These are phyloP conservation scores for Alternaria solani DNA, from an alignment of 2,329 filamentous ascomycete species.

Conservation along the genomic window DNA sequence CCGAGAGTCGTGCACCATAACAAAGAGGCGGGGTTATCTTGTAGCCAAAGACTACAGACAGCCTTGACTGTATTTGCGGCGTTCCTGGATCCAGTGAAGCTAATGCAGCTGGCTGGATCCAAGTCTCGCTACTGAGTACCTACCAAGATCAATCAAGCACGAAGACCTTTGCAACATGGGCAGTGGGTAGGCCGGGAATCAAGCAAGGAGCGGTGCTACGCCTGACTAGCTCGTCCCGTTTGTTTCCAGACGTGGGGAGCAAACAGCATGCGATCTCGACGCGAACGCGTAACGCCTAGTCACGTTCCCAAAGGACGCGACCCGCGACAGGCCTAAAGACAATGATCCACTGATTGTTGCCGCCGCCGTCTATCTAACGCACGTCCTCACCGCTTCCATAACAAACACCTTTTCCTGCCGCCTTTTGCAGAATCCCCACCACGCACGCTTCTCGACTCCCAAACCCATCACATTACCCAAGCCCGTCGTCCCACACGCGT, in stretches of 20 bases:
- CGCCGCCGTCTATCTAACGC: constrained; percentile 30
- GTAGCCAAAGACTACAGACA: neutral
- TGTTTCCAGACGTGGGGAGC: neutral
- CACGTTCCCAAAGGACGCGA: constrained; percentile 23
- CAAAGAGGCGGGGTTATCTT: neutral
- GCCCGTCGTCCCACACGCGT: neutral
- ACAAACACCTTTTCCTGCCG: constrained; percentile 28
- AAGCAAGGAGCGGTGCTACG: neutral
- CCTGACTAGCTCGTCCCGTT: neutral
- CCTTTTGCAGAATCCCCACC: constrained; percentile 14
- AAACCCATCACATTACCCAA: constrained; percentile 1
- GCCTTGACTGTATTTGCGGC: neutral
- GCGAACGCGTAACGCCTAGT: constrained; percentile 28
- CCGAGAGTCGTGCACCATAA: neutral
- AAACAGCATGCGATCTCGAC: constrained; percentile 8
- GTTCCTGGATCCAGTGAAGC: constrained; percentile 6
- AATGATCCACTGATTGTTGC: constrained; percentile 26
- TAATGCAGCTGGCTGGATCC: constrained; percentile 14
- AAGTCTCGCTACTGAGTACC: constrained; percentile 7
- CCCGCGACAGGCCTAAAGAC: constrained; percentile 12
- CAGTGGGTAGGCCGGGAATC: neutral
- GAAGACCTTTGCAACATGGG: neutral
- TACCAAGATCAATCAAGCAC: neutral
- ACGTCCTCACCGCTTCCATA: constrained; percentile 33
- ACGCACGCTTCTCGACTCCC: constrained; percentile 5